Evolutionary conservation across 1,284 basidiomycete species (phyloP).

Genomic region (Rhodofomes roseus): DNA sequence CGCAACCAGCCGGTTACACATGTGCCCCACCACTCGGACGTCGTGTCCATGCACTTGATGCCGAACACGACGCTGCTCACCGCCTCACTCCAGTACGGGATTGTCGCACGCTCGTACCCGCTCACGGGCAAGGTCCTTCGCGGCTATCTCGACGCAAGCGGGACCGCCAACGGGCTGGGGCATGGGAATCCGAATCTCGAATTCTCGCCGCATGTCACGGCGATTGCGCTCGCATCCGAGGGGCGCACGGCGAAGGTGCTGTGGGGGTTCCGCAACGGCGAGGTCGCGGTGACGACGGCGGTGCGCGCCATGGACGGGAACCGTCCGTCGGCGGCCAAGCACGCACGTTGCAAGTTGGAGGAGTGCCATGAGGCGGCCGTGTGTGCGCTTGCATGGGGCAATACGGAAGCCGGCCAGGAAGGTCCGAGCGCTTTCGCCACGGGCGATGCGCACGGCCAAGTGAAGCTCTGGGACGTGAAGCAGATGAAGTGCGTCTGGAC

Average conservation of each 20-base stretch:
- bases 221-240: constrained; percentile 53
- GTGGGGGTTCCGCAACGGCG: constrained; percentile 77
- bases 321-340: constrained; percentile 40
- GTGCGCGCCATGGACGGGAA: constrained; percentile 53
- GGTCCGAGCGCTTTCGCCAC: constrained; percentile 40
- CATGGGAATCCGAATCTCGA: constrained; percentile 78
- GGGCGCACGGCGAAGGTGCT: constrained; percentile 66
- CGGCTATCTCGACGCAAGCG: constrained; percentile 71
- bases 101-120: constrained; percentile 73
- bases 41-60: constrained; percentile 58
- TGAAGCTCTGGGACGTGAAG: constrained; percentile 70
- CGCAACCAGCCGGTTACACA: constrained; percentile 59
- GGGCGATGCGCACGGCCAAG: constrained; percentile 56
- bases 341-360: constrained; percentile 42
- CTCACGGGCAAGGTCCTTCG: constrained; percentile 67
- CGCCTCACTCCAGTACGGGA: constrained; percentile 66
- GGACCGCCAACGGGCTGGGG: constrained; percentile 53
- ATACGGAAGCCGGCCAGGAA: constrained; percentile 18
- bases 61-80: constrained; percentile 52
- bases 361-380: constrained; percentile 64
- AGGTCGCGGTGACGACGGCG: constrained; percentile 60
- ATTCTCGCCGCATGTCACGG: constrained; percentile 65
- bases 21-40: constrained; percentile 51
- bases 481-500: constrained; percentile 57
- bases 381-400: constrained; percentile 48